phyloP scores from a whole-genome alignment of 805 yeast species.

The Yarrowia sp. region DNA sequence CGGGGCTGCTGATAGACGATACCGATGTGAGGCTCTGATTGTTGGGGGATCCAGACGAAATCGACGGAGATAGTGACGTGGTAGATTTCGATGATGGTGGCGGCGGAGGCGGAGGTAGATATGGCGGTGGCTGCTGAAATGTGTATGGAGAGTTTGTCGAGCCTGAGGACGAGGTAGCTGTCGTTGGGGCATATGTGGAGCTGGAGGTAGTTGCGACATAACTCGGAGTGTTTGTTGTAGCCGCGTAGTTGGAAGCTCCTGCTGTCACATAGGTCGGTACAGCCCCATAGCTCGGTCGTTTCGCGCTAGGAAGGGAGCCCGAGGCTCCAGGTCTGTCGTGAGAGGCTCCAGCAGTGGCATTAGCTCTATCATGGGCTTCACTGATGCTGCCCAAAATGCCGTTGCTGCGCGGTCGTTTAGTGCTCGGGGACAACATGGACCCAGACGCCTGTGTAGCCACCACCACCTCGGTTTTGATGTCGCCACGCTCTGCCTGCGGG shows the following conservation, averaged over 20 bases:
- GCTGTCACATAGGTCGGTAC: not conserved
- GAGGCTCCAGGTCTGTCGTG: not conserved
- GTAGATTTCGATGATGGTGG: not conserved
- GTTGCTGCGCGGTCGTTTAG: not conserved
- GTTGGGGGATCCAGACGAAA: not conserved
- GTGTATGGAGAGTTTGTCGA: not conserved
- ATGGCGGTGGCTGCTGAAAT: not conserved
- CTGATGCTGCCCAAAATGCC: not conserved
- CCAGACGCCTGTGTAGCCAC: not conserved
- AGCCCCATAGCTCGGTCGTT: not conserved
- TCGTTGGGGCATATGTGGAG: not conserved
- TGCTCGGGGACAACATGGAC: not conserved
- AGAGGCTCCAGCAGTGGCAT: not conserved
- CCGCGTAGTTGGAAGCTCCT: not conserved
- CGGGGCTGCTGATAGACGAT: conserved; percentile 13
- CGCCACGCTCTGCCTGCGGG: conserved; percentile 12
- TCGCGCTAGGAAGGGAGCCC: not conserved
- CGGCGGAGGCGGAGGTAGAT: not conserved
- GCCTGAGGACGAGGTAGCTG: not conserved
- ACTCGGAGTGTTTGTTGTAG: not conserved
- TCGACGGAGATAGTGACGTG: not conserved
- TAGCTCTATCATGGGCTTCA: conserved; percentile 2
- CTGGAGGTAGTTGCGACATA: not conserved
- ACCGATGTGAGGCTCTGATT: not conserved
- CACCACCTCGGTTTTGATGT: conserved; percentile 12